Conservation (phyloP, 495 filamentous ascomycete genomes). For the Xeromyces bisporus region DNA sequence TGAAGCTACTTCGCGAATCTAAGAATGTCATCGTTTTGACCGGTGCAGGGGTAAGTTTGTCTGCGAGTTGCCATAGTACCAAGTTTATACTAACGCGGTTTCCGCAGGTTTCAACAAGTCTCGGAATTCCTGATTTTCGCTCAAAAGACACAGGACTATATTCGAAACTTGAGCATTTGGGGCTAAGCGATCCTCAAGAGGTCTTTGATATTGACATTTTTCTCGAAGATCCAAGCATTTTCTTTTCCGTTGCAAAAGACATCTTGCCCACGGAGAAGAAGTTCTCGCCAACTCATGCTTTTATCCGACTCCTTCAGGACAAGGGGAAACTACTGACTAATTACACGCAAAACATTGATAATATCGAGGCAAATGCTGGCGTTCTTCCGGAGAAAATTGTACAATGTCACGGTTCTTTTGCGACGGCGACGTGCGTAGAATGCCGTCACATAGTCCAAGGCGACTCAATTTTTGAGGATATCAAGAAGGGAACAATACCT, state of each 20-base stretch:
- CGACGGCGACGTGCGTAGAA: constrained; percentile 76
- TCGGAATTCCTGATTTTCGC: constrained; percentile 53
- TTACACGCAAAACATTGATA: constrained; percentile 98
- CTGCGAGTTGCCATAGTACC: too few species aligned
- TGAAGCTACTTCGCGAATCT: constrained; percentile 50
- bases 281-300: constrained; percentile 81
- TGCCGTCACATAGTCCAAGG: constrained; percentile 63
- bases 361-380: constrained; percentile 78
- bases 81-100: not conserved
- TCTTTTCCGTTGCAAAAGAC: constrained; percentile 82
- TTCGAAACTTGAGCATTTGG: constrained; percentile 58
- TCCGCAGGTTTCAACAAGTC: constrained; percentile 52
- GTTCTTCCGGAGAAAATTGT: constrained; percentile 71
- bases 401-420: constrained; percentile 93
- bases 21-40: constrained; percentile 86
- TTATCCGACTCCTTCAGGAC: constrained; percentile 85
- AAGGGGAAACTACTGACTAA: constrained; percentile 86
- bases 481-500: constrained; percentile 53
- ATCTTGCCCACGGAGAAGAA: constrained; percentile 62
- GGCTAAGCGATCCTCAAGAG: constrained; percentile 75
- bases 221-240: constrained; percentile 70
- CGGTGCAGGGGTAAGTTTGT: constrained; percentile 66
- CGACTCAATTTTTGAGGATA: constrained; percentile 57
- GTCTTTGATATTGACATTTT: constrained; percentile 87
- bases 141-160: constrained; percentile 50